These are phyloP conservation scores for Polygonum aviculare DNA, from an alignment of 148 eudicot species.

Conservation along the genomic window DNA sequence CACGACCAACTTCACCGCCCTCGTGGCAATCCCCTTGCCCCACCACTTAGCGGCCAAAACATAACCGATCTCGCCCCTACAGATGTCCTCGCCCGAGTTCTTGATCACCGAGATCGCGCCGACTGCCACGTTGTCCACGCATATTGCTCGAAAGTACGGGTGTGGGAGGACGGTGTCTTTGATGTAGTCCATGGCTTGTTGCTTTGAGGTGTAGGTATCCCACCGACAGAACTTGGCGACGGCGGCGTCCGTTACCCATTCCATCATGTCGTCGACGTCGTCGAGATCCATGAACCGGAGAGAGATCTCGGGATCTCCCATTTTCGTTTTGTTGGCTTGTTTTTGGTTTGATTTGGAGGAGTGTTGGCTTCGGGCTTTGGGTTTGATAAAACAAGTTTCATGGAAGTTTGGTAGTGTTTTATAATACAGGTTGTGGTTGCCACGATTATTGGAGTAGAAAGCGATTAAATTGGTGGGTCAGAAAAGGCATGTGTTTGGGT, in stretches of 20 bases:
- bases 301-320: neutral
- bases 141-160: constrained; percentile 42
- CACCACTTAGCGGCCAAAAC: constrained; percentile 32
- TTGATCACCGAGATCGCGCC: constrained; percentile 30
- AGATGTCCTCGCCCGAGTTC: constrained; percentile 19
- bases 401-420: neutral
- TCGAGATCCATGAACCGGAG: constrained; percentile 25
- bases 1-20: constrained; percentile 30
- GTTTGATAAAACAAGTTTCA: neutral
- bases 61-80: constrained; percentile 41
- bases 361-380: neutral
- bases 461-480: neutral
- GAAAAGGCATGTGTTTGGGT: neutral
- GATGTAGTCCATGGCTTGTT: constrained; percentile 27
- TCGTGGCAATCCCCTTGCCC: constrained; percentile 48
- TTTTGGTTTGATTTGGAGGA: neutral
- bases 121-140: constrained; percentile 22
- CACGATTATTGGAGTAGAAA: neutral
- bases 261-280: constrained; percentile 41
- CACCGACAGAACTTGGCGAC: constrained; percentile 26
- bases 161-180: constrained; percentile 14
- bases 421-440: neutral
- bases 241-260: constrained; percentile 24
- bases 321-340: neutral
- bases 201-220: constrained; percentile 24